Percentiles rank a stretch among this genome's conserved stretches.
These are phyloP conservation scores for Leptographium wingfieldii DNA, from an alignment of 2,329 filamentous ascomycete species.

Conservation along the genomic window DNA sequence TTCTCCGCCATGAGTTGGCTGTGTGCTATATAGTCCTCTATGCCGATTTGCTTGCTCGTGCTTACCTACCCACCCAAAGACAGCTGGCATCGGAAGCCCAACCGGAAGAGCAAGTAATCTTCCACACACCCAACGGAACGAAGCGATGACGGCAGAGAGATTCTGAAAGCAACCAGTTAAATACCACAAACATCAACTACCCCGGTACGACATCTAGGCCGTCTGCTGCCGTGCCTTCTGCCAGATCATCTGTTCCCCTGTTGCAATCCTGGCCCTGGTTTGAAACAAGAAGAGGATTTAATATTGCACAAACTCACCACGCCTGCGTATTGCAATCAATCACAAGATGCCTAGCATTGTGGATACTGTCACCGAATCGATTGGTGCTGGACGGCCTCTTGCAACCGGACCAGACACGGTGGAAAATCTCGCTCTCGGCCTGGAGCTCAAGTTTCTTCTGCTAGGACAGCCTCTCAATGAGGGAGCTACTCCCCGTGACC, in stretches of 20 bases:
- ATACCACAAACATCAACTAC: background rate
- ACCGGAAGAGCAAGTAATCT: background rate
- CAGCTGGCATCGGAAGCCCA: background rate
- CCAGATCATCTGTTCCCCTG: background rate
- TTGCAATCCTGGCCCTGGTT: background rate
- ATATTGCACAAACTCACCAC: background rate
- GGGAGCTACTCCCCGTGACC: background rate
- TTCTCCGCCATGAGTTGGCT: background rate
- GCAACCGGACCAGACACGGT: conserved; percentile 8
- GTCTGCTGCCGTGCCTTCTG: background rate
- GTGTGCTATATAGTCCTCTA: background rate
- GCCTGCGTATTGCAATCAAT: too few relatives aligned
- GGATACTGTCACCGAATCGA: too few relatives aligned
- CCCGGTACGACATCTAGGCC: background rate
- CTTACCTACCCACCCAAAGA: background rate
- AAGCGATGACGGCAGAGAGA: background rate
- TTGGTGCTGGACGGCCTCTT: background rate
- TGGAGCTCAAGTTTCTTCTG: conserved; percentile 23
- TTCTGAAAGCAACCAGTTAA: background rate
- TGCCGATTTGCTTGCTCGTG: background rate
- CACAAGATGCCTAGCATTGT: background rate
- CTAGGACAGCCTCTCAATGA: conserved; percentile 13
- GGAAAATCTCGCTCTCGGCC: conserved; percentile 16
- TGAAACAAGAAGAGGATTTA: background rate
- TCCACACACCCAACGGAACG: background rate